Conservation (phyloP, 257 asterid genomes). For the Przewalskia tangutica region DNA sequence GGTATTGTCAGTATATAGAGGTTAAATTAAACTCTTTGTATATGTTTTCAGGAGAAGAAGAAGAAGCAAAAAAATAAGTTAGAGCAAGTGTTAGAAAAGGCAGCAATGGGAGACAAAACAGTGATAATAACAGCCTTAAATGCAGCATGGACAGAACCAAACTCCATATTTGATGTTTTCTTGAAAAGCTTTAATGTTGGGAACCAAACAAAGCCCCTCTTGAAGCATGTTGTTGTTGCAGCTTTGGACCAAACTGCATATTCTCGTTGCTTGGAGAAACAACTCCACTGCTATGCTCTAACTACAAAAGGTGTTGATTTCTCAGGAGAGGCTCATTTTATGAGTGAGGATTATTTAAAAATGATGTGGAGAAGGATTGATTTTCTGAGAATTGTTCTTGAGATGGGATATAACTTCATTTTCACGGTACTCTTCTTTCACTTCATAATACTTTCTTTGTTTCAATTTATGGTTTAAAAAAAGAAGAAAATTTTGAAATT, state of each 20-base stretch:
- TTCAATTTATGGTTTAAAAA: too few species aligned
- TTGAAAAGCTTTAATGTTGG: constrained; percentile 54
- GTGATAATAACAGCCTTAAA: constrained; percentile 59
- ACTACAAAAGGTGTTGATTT: constrained; percentile 39
- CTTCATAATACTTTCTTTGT: not conserved
- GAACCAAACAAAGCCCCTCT: constrained; percentile 29
- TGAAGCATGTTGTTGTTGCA: constrained; percentile 40
- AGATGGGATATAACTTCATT: constrained; percentile 33
- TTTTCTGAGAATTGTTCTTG: constrained; percentile 33
- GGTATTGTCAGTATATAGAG: too few species aligned
- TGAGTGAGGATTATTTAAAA: constrained; percentile 41
- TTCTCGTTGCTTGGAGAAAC: constrained; percentile 27
- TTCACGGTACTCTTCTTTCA: constrained; percentile 34
- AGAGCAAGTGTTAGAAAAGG: constrained; percentile 23
- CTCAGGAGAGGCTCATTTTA: constrained; percentile 40
- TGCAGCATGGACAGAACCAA: constrained; percentile 51
- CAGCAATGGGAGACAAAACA: constrained; percentile 42
- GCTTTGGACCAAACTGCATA: constrained; percentile 45
- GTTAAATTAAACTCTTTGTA: not conserved
- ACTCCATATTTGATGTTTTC: constrained; percentile 48
- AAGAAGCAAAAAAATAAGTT: constrained; percentile 8
- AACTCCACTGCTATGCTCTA: constrained; percentile 35
- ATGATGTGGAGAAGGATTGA: constrained; percentile 59
- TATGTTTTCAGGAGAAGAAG: not conserved
- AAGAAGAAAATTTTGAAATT: too few species aligned